phyloP scores from a whole-genome alignment of 805 yeast species.

The Alloascoidea africana region DNA sequence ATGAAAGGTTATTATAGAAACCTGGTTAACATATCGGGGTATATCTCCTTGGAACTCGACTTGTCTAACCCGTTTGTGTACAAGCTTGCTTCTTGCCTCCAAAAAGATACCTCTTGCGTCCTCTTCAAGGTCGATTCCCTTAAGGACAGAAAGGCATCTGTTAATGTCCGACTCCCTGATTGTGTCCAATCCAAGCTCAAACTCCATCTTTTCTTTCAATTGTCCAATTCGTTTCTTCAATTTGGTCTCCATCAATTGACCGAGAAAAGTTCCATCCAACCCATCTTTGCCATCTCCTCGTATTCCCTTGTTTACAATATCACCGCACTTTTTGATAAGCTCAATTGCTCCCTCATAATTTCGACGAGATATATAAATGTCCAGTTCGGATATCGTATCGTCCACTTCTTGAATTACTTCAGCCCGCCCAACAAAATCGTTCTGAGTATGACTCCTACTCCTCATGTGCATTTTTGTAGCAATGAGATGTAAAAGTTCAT shows the following conservation, averaged over 20 bases:
- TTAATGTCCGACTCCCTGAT: slow-evolving; percentile 15
- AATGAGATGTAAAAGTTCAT: slow-evolving; percentile 14
- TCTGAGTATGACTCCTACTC: background rate
- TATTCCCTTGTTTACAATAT: slow-evolving; percentile 3
- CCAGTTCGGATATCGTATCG: slow-evolving; percentile 46
- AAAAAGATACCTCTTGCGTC: slow-evolving; percentile 35
- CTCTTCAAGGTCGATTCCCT: slow-evolving; percentile 26
- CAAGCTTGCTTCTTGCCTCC: slow-evolving; percentile 28
- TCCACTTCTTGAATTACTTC: slow-evolving; percentile 23
- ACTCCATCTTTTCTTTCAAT: slow-evolving; percentile 19
- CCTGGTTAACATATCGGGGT: slow-evolving; percentile 38
- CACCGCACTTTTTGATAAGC: slow-evolving; percentile 9
- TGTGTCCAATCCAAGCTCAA: slow-evolving; percentile 16
- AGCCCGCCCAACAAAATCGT: background rate
- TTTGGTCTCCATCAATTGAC: slow-evolving; percentile 8
- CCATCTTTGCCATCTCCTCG: background rate
- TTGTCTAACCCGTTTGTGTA: slow-evolving; percentile 29
- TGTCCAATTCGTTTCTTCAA: slow-evolving; percentile 12
- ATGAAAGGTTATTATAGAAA: slow-evolving; percentile 48
- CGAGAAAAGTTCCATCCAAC: background rate
- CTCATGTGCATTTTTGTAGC: slow-evolving; percentile 3
- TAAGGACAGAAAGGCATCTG: slow-evolving; percentile 17
- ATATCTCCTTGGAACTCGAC: slow-evolving; percentile 43
- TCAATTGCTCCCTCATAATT: slow-evolving; percentile 27
- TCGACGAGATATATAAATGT: slow-evolving; percentile 44